Conservation (phyloP, 2,329 filamentous ascomycete species). For the Dryadomyces quercus-mongolicae region DNA sequence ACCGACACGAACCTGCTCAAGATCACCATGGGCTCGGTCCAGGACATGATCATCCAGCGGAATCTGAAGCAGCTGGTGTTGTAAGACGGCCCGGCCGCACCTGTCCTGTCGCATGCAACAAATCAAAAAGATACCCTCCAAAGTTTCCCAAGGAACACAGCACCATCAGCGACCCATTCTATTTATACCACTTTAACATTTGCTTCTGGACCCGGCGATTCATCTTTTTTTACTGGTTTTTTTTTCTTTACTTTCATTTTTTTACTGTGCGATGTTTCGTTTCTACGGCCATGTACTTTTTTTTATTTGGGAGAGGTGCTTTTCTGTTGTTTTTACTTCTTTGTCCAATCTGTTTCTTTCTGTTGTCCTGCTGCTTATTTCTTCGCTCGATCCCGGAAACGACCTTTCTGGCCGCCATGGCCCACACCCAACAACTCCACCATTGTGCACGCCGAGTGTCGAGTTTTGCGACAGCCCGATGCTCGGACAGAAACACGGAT, state of each 20-base stretch:
- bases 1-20: constrained; percentile 65
- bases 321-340: background rate
- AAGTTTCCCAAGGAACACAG: too few relatives aligned
- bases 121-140: too few relatives aligned
- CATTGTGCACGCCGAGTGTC: background rate
- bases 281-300: background rate
- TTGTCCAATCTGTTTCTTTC: background rate
- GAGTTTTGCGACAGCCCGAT: too few relatives aligned
- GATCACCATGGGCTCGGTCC: constrained; percentile 75
- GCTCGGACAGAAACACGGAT: too few relatives aligned
- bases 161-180: too few relatives aligned
- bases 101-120: too few relatives aligned
- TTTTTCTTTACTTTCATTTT: background rate
- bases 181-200: too few relatives aligned
- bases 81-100: constrained; percentile 32
- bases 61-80: constrained; percentile 70
- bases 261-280: background rate
- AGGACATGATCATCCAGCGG: constrained; percentile 80
- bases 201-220: background rate
- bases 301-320: background rate
- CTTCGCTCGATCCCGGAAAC: background rate
- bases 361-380: background rate
- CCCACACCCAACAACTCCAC: background rate
- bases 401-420: background rate
- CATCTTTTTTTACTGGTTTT: background rate